Evolutionary conservation across 2,329 filamentous ascomycete genomes (phyloP).

Genomic region (Alternaria sp.): DNA sequence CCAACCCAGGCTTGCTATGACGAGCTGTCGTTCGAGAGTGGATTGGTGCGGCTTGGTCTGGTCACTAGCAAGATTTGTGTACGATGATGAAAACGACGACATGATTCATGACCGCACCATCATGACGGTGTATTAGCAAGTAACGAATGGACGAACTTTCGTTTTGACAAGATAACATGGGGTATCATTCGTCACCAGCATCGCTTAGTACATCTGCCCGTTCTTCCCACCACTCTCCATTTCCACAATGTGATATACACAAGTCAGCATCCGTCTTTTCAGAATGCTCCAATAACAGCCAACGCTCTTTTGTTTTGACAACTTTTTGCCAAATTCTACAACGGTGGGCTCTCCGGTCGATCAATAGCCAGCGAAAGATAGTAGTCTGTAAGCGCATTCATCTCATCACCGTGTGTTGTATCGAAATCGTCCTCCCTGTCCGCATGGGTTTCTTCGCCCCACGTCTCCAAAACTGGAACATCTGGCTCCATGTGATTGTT

Average conservation of each 20-base stretch:
- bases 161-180: background rate
- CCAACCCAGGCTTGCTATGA: background rate
- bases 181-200: background rate
- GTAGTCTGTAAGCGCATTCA: slow-evolving; percentile 48
- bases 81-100: background rate
- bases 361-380: slow-evolving; percentile 39
- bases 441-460: slow-evolving; percentile 16
- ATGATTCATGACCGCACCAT: background rate
- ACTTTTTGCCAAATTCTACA: background rate
- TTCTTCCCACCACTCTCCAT: background rate
- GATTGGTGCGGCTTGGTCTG: background rate
- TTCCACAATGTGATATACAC: background rate
- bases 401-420: slow-evolving; percentile 42
- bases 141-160: accelerated
- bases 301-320: background rate
- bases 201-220: background rate
- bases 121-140: background rate
- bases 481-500: background rate
- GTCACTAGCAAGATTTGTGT: background rate
- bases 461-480: slow-evolving; percentile 27
- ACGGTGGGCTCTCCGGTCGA: slow-evolving; percentile 33
- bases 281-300: background rate
- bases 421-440: slow-evolving; percentile 21
- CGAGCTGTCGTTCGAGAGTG: background rate
- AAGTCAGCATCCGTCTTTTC: background rate